Evolutionary conservation across 2,329 filamentous ascomycete genomes (phyloP).

Genomic region (Daldinia eschscholtzii): DNA sequence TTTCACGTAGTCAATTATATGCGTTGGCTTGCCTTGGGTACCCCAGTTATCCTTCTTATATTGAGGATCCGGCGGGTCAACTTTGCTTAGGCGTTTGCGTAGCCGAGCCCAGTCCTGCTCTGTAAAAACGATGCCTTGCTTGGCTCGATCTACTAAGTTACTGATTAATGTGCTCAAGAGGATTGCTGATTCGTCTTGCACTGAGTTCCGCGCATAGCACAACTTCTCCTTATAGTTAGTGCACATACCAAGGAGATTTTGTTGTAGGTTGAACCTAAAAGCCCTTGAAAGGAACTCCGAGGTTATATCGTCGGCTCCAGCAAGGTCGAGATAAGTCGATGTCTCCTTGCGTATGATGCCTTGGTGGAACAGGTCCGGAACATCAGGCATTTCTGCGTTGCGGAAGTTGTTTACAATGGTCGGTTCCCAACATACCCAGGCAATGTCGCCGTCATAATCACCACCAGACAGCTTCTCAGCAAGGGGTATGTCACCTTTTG

Average conservation of each 20-base stretch:
- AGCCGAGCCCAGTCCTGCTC: conserved; percentile 58
- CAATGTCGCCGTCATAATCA: conserved; percentile 84
- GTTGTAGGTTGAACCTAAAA: conserved; percentile 70
- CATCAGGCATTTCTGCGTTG: conserved; percentile 66
- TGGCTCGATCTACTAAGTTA: conserved; percentile 68
- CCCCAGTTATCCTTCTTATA: conserved; percentile 59
- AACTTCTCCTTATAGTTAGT: conserved; percentile 74
- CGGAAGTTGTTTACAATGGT: conserved; percentile 74
- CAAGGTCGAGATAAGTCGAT: conserved; percentile 61
- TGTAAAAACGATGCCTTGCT: conserved; percentile 67
- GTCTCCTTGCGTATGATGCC: conserved; percentile 65
- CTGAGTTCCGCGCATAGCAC: conserved; percentile 69
- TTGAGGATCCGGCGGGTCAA: conserved; percentile 53
- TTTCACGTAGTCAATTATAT: conserved; percentile 74
- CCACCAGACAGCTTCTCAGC: conserved; percentile 81
- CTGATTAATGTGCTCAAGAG: conserved; percentile 65
- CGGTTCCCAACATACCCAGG: conserved; percentile 82
- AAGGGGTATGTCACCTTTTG: conserved; percentile 70
- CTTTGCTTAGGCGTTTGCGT: conserved; percentile 48
- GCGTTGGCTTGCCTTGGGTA: conserved; percentile 49
- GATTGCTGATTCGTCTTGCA: conserved; percentile 60
- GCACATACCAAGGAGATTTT: conserved; percentile 70
- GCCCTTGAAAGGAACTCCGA: conserved; percentile 64
- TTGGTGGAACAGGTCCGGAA: conserved; percentile 59
- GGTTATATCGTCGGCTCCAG: conserved; percentile 49